Conservation (phyloP, 225 moss, liverwort and hornwort species). For the Climacium dendroides region DNA sequence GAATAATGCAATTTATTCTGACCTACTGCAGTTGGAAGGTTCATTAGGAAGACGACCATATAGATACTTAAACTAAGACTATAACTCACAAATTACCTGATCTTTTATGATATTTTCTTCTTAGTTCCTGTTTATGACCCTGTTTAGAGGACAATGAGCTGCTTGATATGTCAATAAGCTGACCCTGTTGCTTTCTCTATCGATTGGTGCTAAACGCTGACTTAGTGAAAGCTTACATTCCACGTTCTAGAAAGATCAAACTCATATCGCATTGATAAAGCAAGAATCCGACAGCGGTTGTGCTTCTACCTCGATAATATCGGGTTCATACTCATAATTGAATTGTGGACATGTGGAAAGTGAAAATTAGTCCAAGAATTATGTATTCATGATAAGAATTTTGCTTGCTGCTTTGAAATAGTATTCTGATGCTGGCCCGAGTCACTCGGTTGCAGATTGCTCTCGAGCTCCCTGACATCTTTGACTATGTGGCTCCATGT, state of each 20-base stretch:
- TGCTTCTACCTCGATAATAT: neutral
- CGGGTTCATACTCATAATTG: neutral
- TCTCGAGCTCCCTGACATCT: slow-evolving; percentile 86
- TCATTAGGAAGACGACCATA: neutral
- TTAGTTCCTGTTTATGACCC: neutral
- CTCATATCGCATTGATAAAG: neutral
- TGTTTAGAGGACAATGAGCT: neutral
- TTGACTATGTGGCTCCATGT: slow-evolving; percentile 89
- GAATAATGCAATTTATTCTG: neutral
- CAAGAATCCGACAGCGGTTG: neutral
- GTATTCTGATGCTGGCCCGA: neutral
- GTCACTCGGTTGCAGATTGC: slow-evolving; percentile 53
- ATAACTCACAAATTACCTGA: neutral
- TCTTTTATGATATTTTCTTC: neutral
- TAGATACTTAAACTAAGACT: neutral
- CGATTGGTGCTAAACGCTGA: neutral
- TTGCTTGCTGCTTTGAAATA: neutral
- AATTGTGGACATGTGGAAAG: neutral
- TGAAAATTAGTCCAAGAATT: neutral
- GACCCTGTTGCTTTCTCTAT: neutral
- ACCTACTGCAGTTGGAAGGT: neutral
- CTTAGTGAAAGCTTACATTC: neutral
- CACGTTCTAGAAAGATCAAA: neutral
- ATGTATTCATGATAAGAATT: neutral
- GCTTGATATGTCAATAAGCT: neutral